Percentiles rank a stretch among this genome's conserved stretches.
Evolutionary conservation across 1,284 basidiomycete species (phyloP).

Genomic region (Malassezia psittaci): DNA sequence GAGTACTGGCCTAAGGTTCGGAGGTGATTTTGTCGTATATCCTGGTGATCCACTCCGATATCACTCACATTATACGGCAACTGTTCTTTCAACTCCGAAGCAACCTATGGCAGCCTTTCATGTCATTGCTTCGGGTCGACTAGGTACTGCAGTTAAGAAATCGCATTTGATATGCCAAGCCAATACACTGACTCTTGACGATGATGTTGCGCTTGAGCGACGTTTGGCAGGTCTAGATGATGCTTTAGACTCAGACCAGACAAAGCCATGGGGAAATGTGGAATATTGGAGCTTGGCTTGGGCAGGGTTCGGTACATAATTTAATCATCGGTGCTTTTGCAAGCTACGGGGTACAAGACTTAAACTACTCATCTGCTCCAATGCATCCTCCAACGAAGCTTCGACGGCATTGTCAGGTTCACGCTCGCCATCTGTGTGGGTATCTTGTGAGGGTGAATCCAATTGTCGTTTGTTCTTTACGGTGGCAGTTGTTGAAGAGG

Average conservation of each 20-base stretch:
- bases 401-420: too few relatives aligned
- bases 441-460: too few relatives aligned
- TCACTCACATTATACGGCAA: conserved; percentile 88
- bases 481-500: too few relatives aligned
- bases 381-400: not conserved
- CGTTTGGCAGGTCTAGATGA: conserved; percentile 6
- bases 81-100: conserved; percentile 61
- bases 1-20: conserved; percentile 81
- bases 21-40: conserved; percentile 89
- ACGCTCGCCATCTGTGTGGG: too few relatives aligned
- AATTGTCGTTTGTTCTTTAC: too few relatives aligned
- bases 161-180: conserved; percentile 70
- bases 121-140: conserved; percentile 81
- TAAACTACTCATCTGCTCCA: not conserved
- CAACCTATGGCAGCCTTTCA: conserved; percentile 69
- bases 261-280: conserved; percentile 21
- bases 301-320: conserved; percentile 44
- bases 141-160: conserved; percentile 97
- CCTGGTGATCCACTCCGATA: conserved; percentile 92
- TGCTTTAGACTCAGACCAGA: not conserved
- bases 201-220: conserved; percentile 3
- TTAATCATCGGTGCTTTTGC: not conserved
- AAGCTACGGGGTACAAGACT: not conserved
- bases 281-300: conserved; percentile 40
- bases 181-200: conserved; percentile 2